A percentile compares a stretch with the other conserved stretches of the same genome.
Evolutionary conservation across 352 stramenopile species (phyloP).

Genomic region (Pythium folliculosum): DNA sequence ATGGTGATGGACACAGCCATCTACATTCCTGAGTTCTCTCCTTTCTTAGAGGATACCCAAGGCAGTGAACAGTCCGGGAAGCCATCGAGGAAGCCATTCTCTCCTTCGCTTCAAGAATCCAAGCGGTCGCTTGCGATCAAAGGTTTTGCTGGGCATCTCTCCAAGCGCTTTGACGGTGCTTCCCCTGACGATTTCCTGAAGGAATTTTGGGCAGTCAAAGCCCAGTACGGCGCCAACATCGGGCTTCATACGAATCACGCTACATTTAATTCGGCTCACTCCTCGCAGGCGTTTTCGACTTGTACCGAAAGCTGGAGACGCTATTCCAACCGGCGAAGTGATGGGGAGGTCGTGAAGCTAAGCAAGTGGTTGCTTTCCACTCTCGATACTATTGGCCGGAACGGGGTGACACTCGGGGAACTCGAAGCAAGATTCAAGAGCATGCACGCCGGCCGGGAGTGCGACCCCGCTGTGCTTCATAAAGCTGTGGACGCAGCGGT

Average conservation of each 20-base stretch:
- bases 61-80: not conserved
- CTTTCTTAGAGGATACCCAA: not conserved
- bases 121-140: conserved; percentile 56
- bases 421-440: conserved; percentile 9
- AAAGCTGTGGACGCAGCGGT: conserved; percentile 42
- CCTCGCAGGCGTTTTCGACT: conserved; percentile 28
- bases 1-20: conserved; percentile 47
- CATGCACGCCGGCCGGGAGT: not conserved
- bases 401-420: conserved; percentile 17
- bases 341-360: not conserved
- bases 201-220: conserved; percentile 75
- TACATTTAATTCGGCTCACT: not conserved
- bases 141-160: conserved; percentile 68
- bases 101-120: conserved; percentile 27
- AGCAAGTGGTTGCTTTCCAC: conserved; percentile 8
- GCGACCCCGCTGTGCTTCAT: conserved; percentile 19
- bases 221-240: conserved; percentile 32
- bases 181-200: conserved; percentile 70
- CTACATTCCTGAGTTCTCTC: conserved; percentile 46
- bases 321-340: not conserved
- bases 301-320: not conserved
- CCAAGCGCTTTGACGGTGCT: conserved; percentile 43
- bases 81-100: conserved; percentile 7
- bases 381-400: conserved; percentile 13
- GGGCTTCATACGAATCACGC: not conserved